phyloP scores from a whole-genome alignment of 2,329 filamentous ascomycete genomes.

The Decorospora gaudefroyi region DNA sequence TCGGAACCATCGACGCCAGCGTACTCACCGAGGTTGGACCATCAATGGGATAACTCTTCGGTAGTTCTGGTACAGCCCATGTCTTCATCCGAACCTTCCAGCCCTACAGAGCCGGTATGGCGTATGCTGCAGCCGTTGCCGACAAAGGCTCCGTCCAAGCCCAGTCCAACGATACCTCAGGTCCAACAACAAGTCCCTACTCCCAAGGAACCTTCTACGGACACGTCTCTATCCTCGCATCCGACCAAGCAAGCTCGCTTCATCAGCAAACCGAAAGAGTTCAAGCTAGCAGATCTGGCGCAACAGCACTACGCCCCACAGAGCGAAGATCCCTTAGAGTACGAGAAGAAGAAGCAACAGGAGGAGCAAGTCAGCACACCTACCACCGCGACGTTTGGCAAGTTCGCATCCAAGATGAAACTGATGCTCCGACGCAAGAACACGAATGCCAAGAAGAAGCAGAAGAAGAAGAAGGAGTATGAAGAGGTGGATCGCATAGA shows the following conservation, averaged over 20 bases:
- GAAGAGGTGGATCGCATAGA: constrained; percentile 40
- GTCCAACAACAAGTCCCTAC: constrained; percentile 14
- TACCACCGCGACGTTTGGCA: constrained; percentile 31
- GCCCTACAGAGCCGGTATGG: constrained; percentile 40
- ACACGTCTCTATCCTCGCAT: constrained; percentile 19
- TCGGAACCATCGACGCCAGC: constrained; percentile 47
- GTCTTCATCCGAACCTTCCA: constrained; percentile 33
- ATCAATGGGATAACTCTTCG: constrained; percentile 36
- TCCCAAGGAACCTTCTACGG: constrained; percentile 11
- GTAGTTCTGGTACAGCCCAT: constrained; percentile 37
- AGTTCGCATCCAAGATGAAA: constrained; percentile 40
- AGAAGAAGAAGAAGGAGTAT: constrained; percentile 30
- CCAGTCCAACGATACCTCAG: not conserved
- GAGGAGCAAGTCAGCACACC: constrained; percentile 18
- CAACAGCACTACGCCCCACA: constrained; percentile 23
- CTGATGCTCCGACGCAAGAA: constrained; percentile 35
- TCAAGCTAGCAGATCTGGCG: constrained; percentile 13
- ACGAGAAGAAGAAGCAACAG: constrained; percentile 11
- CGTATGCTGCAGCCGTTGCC: constrained; percentile 39
- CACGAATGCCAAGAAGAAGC: constrained; percentile 31
- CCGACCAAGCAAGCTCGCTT: constrained; percentile 19
- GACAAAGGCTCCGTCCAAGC: constrained; percentile 11
- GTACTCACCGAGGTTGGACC: constrained; percentile 37
- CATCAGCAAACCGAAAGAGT: constrained; percentile 4
- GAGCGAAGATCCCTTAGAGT: constrained; percentile 19